Evolutionary conservation across 2,329 filamentous ascomycete genomes (phyloP), one percentile per base, ranked within the genome.

Genomic region (Zymoseptoria ardabiliae): DNA sequence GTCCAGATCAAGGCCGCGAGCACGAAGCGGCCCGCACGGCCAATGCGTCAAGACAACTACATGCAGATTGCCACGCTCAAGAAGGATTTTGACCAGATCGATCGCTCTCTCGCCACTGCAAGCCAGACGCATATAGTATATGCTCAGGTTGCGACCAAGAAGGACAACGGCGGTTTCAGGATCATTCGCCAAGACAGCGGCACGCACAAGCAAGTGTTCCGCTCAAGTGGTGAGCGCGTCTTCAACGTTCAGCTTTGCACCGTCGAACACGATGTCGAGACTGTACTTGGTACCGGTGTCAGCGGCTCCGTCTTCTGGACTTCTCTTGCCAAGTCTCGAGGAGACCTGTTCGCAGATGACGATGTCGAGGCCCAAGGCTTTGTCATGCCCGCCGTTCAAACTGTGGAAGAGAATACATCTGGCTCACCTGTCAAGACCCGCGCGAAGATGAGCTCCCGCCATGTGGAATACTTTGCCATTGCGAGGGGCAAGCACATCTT

Each of bases 231-330:
- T 71, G 94, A 99, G 73, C 90, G 94, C 63, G 90, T 97, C 59
- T 97, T 97, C 80, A 97, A 94, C 72, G 87, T 99, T 21, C 84
- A 91, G 66, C 84, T 96, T 65, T 95, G 90, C 57, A 84, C 86
- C 21, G 82, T 86, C 50, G 78, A 82, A 19, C 76, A 81, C 20
- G 85, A 86, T 45, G 84, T 87, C 57, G 91, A 99, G 73, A 85
- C 89, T 53, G 88, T 97, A 57, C 87, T 99, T 58, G 93, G 90
- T 49, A 97, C 94, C 58, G 93, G 93, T 60, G 88, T 97, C 67
- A 96, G 93, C 69, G 95, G 94, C 51, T 90, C 92, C 9, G 91
- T 97, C n/a, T 97, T 97, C 78, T 99, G 94, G 89, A 87, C 91
- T 10, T 83, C 89, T 70, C 85, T 96, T 66, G 87, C 85, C 61